These are phyloP conservation scores for Magnaporthales sp. DNA, from an alignment of 2,329 filamentous ascomycete species.

Conservation along the genomic window DNA sequence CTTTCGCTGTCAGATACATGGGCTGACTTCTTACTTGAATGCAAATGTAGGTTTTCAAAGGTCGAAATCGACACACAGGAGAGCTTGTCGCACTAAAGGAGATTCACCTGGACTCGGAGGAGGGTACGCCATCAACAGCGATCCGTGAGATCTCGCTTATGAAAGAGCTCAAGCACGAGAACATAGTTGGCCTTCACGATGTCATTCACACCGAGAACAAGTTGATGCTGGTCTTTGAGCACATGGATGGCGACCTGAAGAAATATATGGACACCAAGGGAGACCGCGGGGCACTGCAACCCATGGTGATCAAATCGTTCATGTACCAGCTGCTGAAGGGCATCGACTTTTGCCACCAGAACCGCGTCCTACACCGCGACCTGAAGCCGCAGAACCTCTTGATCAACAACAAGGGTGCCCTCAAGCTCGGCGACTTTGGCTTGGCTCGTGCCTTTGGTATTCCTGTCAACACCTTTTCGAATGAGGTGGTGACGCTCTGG, in stretches of 20 bases:
- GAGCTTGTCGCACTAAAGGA: slow-evolving; percentile 96
- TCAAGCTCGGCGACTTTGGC: slow-evolving; percentile 93
- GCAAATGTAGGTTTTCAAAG: slow-evolving; percentile 73
- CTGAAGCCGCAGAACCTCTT: slow-evolving; percentile 94
- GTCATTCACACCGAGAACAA: slow-evolving; percentile 99
- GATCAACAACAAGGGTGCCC: slow-evolving; percentile 81
- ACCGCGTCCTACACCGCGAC: slow-evolving; percentile 89
- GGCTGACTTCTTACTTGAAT: slow-evolving; percentile 15
- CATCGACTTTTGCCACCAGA: slow-evolving; percentile 97
- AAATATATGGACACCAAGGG: slow-evolving; percentile 96
- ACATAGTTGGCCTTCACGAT: slow-evolving; percentile 94
- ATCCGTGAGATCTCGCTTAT: slow-evolving; percentile 98
- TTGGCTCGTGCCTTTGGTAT: slow-evolving; percentile 92
- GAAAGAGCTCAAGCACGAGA: slow-evolving; percentile 99
- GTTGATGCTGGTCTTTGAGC: slow-evolving; percentile 98
- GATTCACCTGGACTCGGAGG: slow-evolving; percentile 96
- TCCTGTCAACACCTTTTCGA: slow-evolving; percentile 95
- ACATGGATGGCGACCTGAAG: slow-evolving; percentile 97
- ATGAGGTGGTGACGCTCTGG: slow-evolving; percentile 96
- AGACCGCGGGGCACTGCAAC: slow-evolving; percentile 81
- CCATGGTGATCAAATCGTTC: slow-evolving; percentile 91
- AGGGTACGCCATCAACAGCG: slow-evolving; percentile 92
- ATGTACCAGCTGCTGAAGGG: slow-evolving; percentile 96
- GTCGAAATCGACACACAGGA: slow-evolving; percentile 91
- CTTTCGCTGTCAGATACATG: not conserved